Evolutionary conservation across 768 basidiomycete species (phyloP).

Genomic region (Termitomyces sp.): DNA sequence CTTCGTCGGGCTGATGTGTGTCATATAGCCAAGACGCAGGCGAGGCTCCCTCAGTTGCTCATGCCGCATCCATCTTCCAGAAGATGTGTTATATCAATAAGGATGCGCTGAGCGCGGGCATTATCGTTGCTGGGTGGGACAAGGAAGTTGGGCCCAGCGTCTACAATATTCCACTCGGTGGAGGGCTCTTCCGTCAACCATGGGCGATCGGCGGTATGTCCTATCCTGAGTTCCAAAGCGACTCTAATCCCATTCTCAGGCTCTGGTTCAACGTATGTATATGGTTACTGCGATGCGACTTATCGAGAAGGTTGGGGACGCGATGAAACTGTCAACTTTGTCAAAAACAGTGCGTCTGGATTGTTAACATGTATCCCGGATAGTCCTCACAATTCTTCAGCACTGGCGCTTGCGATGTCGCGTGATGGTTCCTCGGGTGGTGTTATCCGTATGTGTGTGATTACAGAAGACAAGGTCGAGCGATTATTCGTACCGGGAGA

Average conservation of each 20-base stretch:
- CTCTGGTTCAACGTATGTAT: conserved; percentile 96
- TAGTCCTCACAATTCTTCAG: conserved; percentile 31
- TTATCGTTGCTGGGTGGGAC: conserved; percentile 99
- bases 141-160: conserved; percentile 85
- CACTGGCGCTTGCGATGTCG: conserved; percentile 92
- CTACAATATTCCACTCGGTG: conserved; percentile 95
- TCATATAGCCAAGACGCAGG: conserved; percentile 48
- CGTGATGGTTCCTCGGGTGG: conserved; percentile 98
- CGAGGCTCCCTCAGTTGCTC: conserved; percentile 69
- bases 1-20: not conserved
- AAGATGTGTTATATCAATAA: conserved; percentile 92
- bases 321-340: conserved; percentile 90
- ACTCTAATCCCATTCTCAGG: conserved; percentile 35
- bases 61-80: conserved; percentile 82
- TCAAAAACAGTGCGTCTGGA: conserved; percentile 79
- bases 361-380: not conserved
- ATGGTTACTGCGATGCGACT: conserved; percentile 99
- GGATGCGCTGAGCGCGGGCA: conserved; percentile 82
- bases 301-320: conserved; percentile 88
- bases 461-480: conserved; percentile 90
- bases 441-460: conserved; percentile 95
- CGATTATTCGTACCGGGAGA: conserved; percentile 89
- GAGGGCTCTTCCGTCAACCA: conserved; percentile 93
- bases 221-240: not conserved
- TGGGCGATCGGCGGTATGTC: conserved; percentile 95